Base-by-base conservation (phyloP, 805 yeast species). In the Peterozyma toletana region DNA sequence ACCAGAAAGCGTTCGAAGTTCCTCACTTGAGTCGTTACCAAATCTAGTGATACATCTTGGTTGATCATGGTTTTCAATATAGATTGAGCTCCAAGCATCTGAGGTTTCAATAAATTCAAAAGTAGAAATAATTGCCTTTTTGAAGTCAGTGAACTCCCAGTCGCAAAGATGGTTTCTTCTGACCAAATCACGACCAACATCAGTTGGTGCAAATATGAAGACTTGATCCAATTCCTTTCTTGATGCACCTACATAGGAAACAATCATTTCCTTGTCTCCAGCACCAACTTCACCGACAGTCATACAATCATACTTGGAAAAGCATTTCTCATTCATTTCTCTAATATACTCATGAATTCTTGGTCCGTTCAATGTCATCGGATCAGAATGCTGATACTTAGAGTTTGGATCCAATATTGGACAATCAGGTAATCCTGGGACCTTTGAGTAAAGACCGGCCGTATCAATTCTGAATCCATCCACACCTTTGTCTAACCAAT, bases 381-480 rank as follows among this genome's bases (percentile, higher is more conserved):
- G 38, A 30, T 49, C 53, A 40, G 66, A 58, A 18, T 70, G 67
- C 60, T 75, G 80, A 53, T 50, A 66, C 40, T 63, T 63, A 27
- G 51, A 44, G 41, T 60, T 67, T 18, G 73, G 70, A 57, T 63
- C 65, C 16, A 59, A 57, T 35, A 75, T 56, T 31, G 78, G 78
- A 1, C 77, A 78, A 50, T 77, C 80, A 31, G 64, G 68, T 48
- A 64, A 70, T 1, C 60, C 56, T 44, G 58, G 70, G 15, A 56
- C 66, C 60, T 77, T 77, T 31, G 77, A 68, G 62, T 73, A 74
- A 59, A 73, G 56, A 30, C 75, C 72, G 29, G 78, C 77, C 30
- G 75, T 67, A 53, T 77, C 82, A 44, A 77, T 73, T 60, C 83
- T 65, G 63, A 77, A 77, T 2, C 83, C 83, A 53, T 75, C 80